These are phyloP conservation scores for Collybia mongolica DNA, from an alignment of 768 basidiomycete species.

Conservation along the genomic window DNA sequence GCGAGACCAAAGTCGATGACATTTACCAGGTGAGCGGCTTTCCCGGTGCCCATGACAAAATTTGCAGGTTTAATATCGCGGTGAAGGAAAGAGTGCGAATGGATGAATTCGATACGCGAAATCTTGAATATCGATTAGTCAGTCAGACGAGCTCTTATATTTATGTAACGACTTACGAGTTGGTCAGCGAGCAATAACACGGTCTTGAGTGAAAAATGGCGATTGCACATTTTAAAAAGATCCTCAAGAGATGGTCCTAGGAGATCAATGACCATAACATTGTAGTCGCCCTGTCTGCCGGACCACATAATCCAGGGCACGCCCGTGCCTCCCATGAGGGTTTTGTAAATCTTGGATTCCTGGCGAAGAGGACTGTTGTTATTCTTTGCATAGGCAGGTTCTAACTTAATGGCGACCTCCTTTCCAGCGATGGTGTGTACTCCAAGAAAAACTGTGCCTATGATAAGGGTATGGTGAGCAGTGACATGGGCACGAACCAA, in stretches of 20 bases:
- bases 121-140: constrained; percentile 48
- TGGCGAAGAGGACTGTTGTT: constrained; percentile 71
- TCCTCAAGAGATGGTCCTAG: constrained; percentile 89
- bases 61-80: constrained; percentile 99
- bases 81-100: constrained; percentile 92
- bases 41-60: constrained; percentile 88
- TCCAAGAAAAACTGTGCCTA: constrained; percentile 76
- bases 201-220: constrained; percentile 92
- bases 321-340: constrained; percentile 83
- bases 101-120: constrained; percentile 95
- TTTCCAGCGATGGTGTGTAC: constrained; percentile 82
- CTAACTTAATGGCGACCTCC: constrained; percentile 82
- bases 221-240: constrained; percentile 86
- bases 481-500: not conserved
- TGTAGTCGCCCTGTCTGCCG: constrained; percentile 89
- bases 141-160: constrained; percentile 7
- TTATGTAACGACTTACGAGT: constrained; percentile 59
- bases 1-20: constrained; percentile 90
- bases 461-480: constrained; percentile 5
- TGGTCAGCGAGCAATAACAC: constrained; percentile 94
- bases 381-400: constrained; percentile 55
- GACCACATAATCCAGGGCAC: constrained; percentile 94
- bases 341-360: constrained; percentile 91
- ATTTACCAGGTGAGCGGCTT: constrained; percentile 70
- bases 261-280: constrained; percentile 97